Percentiles rank a stretch among this genome's conserved stretches.
Evolutionary conservation across 805 yeast species (phyloP).

Genomic region (Lachancea meyersii): DNA sequence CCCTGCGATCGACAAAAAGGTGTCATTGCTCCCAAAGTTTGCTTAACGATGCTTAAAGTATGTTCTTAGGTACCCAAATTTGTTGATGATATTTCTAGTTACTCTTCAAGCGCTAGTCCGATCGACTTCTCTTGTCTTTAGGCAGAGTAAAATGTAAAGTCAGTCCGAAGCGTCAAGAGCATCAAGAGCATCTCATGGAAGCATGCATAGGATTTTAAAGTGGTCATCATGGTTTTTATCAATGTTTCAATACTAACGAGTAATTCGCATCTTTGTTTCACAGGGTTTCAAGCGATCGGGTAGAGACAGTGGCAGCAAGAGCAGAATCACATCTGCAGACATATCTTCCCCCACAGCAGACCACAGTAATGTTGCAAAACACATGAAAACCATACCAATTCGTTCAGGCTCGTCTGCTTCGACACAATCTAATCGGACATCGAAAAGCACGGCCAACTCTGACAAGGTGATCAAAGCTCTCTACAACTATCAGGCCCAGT

Average conservation of each 20-base stretch:
- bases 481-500: conserved; percentile 69
- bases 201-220: no score
- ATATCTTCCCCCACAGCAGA: conserved; percentile 32
- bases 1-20: not conserved
- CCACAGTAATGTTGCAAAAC: conserved; percentile 19
- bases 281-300: conserved; percentile 28
- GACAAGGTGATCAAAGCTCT: conserved; percentile 79
- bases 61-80: not conserved
- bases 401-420: conserved; percentile 19
- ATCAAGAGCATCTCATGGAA: no score
- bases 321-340: conserved; percentile 32
- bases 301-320: conserved; percentile 24
- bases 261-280: not conserved
- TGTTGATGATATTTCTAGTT: not conserved
- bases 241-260: not conserved
- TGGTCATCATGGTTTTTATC: no score
- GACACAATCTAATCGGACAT: conserved; percentile 10
- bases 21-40: not conserved
- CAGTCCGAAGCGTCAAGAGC: no score
- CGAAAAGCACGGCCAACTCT: conserved; percentile 38
- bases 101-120: no score
- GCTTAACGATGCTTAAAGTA: conserved; percentile 7
- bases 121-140: no score
- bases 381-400: conserved; percentile 24
- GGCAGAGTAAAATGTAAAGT: no score